Base-by-base conservation (phyloP, 2,329 filamentous ascomycete genomes). In the Lachnellula willkommii region DNA sequence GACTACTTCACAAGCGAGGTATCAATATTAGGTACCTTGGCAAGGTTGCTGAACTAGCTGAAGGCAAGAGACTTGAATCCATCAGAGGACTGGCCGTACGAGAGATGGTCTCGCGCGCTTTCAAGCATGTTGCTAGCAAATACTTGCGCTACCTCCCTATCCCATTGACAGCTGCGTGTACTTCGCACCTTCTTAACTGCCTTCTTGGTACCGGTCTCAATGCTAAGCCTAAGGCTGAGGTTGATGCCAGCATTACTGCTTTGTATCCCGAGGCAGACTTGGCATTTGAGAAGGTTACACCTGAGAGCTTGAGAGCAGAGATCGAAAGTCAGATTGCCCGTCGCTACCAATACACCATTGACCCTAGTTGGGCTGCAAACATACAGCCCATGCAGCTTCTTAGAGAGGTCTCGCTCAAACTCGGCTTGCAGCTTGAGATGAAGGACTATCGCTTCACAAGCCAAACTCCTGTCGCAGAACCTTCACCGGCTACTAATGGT, bases 21-120 rank as follows among this genome's bases (percentile, higher is more conserved):
- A 92, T 99, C 77, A 99, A 99, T 75, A 82, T 97, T 60, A 84
- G 95, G 68, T 99, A 99, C 72, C 80, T 97, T n/a, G 94, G 94
- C 63, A 88, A 85, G 72, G 74, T 99, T 60, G 88, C 90, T 12
- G 77, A 82, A 56, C 79, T 89, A 51, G 84, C 87, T 64, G 81
- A 82, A 62, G 87, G 87, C 54, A 79, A 83, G 53, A 86, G 90
- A 59, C 79, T 97, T 24, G 78, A 85, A 64, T 91, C 91, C 59
- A 78, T 99, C 65, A 85, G 83, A 61, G 82, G 85, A 55, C 82
- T 99, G 39, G 82, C 88, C 59, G 73, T 90, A 43, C 93, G 96
- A 70, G 94, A 99, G 73, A 97, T 97, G 88, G 82, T 97, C 62
- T 82, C 89, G n/a, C 85, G 94, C 76, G 85, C 89, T 5, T 96